Evolutionary conservation across 2,329 filamentous ascomycete species (phyloP).

Genomic region (Paracoccidioides brasiliensis): DNA sequence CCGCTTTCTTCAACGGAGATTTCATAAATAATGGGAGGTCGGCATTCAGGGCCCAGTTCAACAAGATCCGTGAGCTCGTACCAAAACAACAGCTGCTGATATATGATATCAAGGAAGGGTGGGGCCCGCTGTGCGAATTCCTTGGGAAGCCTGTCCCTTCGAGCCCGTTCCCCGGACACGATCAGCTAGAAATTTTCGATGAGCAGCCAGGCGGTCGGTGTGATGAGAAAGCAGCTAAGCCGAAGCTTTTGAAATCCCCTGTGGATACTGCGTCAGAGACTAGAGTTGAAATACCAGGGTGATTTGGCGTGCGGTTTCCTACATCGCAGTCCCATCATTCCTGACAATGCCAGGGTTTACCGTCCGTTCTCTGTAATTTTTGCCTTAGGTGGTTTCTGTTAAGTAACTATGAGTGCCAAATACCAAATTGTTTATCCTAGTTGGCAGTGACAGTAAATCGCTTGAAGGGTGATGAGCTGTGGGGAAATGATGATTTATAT

Average conservation of each 20-base stretch:
- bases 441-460: neutral
- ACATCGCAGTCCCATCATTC: neutral
- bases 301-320: neutral
- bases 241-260: neutral
- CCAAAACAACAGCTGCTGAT: conserved; percentile 40
- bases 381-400: too few relatives aligned
- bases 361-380: too few relatives aligned
- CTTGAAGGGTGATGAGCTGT: neutral
- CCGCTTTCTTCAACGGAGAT: conserved; percentile 44
- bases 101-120: conserved; percentile 42
- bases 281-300: neutral
- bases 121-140: conserved; percentile 43
- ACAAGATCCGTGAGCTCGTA: conserved; percentile 36
- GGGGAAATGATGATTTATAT: neutral
- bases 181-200: neutral
- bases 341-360: too few relatives aligned
- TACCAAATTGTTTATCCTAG: neutral
- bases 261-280: neutral
- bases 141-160: conserved; percentile 40
- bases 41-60: conserved; percentile 47
- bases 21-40: conserved; percentile 52
- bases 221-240: conserved; percentile 29
- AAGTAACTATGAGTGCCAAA: too few relatives aligned
- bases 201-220: conserved; percentile 38
- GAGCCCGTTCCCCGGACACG: conserved; percentile 25